Evolutionary conservation across 139 green algal species (phyloP).

Genomic region (Tetradesmus obliquus): DNA sequence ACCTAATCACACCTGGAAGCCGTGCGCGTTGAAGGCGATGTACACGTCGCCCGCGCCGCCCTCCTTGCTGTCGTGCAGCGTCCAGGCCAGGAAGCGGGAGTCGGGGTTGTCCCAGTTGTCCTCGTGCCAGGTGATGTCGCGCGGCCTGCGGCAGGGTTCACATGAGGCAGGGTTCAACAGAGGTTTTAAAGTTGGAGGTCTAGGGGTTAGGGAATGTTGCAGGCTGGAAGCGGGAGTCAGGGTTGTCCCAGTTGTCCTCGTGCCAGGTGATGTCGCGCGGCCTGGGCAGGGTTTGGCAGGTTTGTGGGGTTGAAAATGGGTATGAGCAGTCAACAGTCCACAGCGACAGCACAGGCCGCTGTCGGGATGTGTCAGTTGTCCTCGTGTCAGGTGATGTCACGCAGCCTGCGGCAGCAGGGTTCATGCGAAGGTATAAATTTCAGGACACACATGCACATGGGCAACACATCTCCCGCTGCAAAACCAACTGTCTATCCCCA

Average conservation of each 20-base stretch:
- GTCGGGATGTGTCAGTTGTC: background rate
- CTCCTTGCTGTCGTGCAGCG: constrained; percentile 79
- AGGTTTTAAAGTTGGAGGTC: too few species aligned
- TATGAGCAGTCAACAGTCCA: too few species aligned
- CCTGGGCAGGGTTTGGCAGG: constrained; percentile 23
- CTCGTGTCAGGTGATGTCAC: background rate
- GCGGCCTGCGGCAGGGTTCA: constrained; percentile 31
- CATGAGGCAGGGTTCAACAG: background rate
- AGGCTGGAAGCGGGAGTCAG: constrained; percentile 81
- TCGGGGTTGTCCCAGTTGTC: constrained; percentile 94
- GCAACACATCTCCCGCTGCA: too few species aligned
- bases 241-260: constrained; percentile 95
- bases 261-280: constrained; percentile 95
- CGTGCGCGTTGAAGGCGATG: constrained; percentile 95
- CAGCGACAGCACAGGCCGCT: too few species aligned
- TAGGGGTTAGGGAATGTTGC: background rate
- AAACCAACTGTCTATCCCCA: too few species aligned
- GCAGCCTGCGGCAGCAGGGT: too few species aligned
- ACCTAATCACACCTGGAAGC: constrained; percentile 67
- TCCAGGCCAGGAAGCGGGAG: constrained; percentile 95
- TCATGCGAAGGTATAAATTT: too few species aligned
- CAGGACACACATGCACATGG: too few species aligned
- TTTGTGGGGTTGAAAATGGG: too few species aligned
- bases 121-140: constrained; percentile 98
- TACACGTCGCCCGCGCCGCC: constrained; percentile 84